A percentile compares a stretch with the other conserved stretches of the same genome.
Conservation (phyloP, 2,329 filamentous ascomycete species). For the Ascomycota sp. region DNA sequence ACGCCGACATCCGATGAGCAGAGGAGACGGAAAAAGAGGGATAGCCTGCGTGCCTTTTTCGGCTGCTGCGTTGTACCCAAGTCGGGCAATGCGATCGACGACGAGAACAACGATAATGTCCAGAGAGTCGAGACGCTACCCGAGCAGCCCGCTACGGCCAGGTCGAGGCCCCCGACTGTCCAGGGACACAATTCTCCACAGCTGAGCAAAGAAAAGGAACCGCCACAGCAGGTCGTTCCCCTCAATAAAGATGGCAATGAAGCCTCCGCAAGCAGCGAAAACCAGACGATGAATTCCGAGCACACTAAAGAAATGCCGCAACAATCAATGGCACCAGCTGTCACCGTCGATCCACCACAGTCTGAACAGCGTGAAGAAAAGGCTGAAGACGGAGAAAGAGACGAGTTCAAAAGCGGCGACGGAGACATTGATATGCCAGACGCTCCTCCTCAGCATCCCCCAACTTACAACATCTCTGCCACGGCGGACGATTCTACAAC, state of each 20-base stretch:
- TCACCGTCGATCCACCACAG: constrained; percentile 23
- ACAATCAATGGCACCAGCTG: constrained; percentile 17
- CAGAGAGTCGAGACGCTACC: constrained; percentile 39
- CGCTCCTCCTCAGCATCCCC: constrained; percentile 28
- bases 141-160: constrained; percentile 31
- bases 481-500: constrained; percentile 16
- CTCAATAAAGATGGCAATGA: constrained; percentile 22
- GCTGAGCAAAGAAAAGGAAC: constrained; percentile 28
- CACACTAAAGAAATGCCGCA: constrained; percentile 25
- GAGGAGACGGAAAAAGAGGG: constrained; percentile 36
- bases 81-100: constrained; percentile 30
- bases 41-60: constrained; percentile 35
- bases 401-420: constrained; percentile 25
- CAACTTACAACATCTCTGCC: constrained; percentile 20
- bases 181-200: constrained; percentile 24
- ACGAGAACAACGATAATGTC: constrained; percentile 29
- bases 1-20: constrained; percentile 26
- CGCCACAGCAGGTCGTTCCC: constrained; percentile 13
- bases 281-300: constrained; percentile 21
- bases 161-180: constrained; percentile 29
- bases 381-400: constrained; percentile 7
- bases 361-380: constrained; percentile 5
- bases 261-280: constrained; percentile 22
- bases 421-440: constrained; percentile 51
- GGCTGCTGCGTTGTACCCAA: constrained; percentile 48